Percentiles rank a stretch among this genome's conserved stretches.
These are phyloP conservation scores for Beauveria brongniartii DNA, from an alignment of 2,329 filamentous ascomycete genomes.

Conservation along the genomic window DNA sequence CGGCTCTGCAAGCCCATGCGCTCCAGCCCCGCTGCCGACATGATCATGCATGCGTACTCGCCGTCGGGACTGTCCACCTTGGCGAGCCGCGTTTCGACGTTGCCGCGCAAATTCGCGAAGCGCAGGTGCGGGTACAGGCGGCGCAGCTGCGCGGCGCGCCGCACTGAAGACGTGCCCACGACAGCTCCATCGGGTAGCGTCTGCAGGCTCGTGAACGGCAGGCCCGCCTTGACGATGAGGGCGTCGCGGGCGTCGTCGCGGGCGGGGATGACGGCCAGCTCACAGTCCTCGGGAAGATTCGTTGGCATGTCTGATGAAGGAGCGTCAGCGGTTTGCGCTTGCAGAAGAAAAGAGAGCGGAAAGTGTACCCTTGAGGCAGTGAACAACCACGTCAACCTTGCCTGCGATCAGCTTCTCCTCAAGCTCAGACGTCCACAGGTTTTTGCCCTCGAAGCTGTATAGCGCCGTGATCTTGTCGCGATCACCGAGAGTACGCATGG, in stretches of 20 bases:
- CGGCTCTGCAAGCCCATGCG: constrained; percentile 62
- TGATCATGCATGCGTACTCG: constrained; percentile 70
- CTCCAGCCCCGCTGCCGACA: constrained; percentile 81
- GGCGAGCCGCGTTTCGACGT: constrained; percentile 75
- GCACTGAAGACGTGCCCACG: constrained; percentile 84
- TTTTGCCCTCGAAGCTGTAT: constrained; percentile 84
- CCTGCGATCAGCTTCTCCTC: constrained; percentile 68
- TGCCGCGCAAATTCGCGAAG: constrained; percentile 81
- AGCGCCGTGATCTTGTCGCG: constrained; percentile 85
- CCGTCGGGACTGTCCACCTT: constrained; percentile 78
- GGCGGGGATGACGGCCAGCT: constrained; percentile 66
- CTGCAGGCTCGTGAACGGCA: constrained; percentile 55
- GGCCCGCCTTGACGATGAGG: constrained; percentile 44
- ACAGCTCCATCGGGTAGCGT: constrained; percentile 73
- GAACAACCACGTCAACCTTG: constrained; percentile 76
- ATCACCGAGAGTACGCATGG: constrained; percentile 79
- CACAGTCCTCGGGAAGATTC: constrained; percentile 64
- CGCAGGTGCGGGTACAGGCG: constrained; percentile 67
- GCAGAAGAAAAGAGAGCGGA: not conserved
- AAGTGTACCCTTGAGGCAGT: constrained; percentile 62
- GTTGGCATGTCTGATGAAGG: constrained; percentile 75
- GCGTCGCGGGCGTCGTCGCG: constrained; percentile 74
- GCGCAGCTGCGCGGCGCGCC: constrained; percentile 77
- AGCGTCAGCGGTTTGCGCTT: not conserved
- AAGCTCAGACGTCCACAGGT: constrained; percentile 90